Evolutionary conservation across 2,329 filamentous ascomycete species (phyloP).

Genomic region (Geosmithia flava): DNA sequence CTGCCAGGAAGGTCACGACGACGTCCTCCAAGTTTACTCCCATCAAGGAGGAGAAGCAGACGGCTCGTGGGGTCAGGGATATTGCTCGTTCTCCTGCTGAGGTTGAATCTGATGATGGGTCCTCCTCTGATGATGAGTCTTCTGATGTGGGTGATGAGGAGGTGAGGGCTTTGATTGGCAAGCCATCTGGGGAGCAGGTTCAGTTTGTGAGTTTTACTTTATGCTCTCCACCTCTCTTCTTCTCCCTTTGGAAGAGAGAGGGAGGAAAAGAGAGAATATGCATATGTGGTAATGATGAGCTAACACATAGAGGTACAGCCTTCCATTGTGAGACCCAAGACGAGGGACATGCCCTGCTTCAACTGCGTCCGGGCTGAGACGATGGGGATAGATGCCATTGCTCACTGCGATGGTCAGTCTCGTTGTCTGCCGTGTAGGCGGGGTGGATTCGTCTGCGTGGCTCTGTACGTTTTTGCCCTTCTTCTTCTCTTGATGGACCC

Average conservation of each 20-base stretch:
- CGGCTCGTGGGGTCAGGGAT: neutral
- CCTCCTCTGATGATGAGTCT: neutral
- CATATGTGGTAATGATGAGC: neutral
- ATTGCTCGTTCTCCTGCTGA: neutral
- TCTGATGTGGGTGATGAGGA: neutral
- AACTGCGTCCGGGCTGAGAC: neutral
- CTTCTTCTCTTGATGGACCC: neutral
- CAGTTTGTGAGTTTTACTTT: neutral
- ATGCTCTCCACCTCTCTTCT: neutral
- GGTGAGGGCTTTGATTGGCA: neutral
- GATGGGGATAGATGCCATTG: neutral
- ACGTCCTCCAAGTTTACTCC: too few species aligned
- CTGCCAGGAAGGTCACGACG: neutral
- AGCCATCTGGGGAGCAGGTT: neutral
- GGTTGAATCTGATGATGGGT: neutral
- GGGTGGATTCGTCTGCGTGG: neutral
- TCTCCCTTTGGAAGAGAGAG: neutral
- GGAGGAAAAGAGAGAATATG: neutral
- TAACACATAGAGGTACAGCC: neutral
- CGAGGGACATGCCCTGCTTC: neutral
- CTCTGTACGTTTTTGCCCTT: neutral
- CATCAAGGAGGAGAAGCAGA: neutral
- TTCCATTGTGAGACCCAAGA: neutral
- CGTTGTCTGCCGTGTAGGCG: neutral
- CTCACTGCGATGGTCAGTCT: neutral